Base-by-base conservation (phyloP, 75 land plant species). In the Azolla pinnata region DNA sequence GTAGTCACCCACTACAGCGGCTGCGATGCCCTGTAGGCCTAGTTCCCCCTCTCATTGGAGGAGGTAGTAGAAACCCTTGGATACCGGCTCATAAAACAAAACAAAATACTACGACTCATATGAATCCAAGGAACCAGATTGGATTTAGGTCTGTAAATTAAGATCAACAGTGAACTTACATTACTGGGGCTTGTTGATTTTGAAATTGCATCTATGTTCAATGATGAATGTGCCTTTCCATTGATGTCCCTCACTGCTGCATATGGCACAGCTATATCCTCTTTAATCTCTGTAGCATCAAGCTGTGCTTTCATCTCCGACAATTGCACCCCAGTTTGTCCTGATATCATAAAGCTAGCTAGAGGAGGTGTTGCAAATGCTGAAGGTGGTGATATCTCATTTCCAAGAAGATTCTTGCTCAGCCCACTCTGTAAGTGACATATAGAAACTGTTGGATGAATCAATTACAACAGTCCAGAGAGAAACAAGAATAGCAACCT, bases 331-430 rank as follows among this genome's bases (percentile, higher is more conserved):
- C 9, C 14, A 10, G 8, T 25, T 17, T 29, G 28, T 17, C 3
- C n/a, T 26, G 33, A 4, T 12, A 4, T 30, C 28, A 20, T 20
- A 3, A 30, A 54, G 24, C 27, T 28, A 25, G 32, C 33, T 7
- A 68, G 57, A 24, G 64, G 64, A 29, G 54, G 50, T 30, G 57
- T 20, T 19, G 65, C 33, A 60, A 68, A 61, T 4, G 71, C 71
- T 30, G 46, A 57, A 26, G 24, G 45, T 35, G 56, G n/a, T 33
- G 27, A 24, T 29, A 31, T 26, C 21, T 68, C 71, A 44, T 44
- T 49, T 61, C 71, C 71, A 9, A 68, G 71, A 29, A 68, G 64
- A 2, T n/a, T 51, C 30, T 51, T 68, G 10, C 56, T 63, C 40
- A 60, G 44, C 23, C 58, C 45, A 29, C 29, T 60, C 71, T 68